These are phyloP conservation scores for Pseudogymnoascus verrucosus DNA, from an alignment of 2,329 filamentous ascomycete genomes.

Conservation along the genomic window DNA sequence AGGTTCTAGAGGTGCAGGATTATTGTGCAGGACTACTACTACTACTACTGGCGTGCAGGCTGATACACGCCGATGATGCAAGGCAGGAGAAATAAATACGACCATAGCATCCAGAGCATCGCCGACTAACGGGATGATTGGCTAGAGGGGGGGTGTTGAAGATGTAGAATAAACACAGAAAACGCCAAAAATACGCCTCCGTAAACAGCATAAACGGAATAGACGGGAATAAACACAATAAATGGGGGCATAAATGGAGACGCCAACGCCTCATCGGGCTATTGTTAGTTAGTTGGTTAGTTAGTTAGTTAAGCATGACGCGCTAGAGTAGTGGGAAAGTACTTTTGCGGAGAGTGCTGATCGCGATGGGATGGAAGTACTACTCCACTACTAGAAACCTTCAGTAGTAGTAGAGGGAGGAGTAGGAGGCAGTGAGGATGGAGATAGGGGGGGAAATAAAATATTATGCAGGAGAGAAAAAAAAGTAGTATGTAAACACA, in stretches of 20 bases:
- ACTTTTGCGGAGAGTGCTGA: background rate
- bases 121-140: background rate
- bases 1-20: no score
- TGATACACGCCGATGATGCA: background rate
- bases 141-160: background rate
- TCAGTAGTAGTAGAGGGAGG: background rate
- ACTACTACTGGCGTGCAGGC: background rate
- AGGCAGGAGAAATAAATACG: background rate
- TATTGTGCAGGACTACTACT: no score
- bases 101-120: background rate
- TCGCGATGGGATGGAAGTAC: background rate
- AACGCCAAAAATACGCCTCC: background rate
- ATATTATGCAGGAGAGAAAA: background rate
- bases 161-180: background rate
- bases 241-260: background rate
- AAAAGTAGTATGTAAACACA: background rate
- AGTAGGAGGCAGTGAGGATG: background rate
- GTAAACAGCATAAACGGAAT: background rate
- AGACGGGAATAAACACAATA: background rate
- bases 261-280: background rate
- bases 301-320: slow-evolving; percentile 1
- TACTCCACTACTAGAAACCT: background rate
- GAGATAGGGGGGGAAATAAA: background rate
- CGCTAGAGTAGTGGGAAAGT: background rate
- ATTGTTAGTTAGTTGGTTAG: background rate